Conservation (phyloP, 2,329 filamentous ascomycete species). For the Curvularia hawaiiensis region DNA sequence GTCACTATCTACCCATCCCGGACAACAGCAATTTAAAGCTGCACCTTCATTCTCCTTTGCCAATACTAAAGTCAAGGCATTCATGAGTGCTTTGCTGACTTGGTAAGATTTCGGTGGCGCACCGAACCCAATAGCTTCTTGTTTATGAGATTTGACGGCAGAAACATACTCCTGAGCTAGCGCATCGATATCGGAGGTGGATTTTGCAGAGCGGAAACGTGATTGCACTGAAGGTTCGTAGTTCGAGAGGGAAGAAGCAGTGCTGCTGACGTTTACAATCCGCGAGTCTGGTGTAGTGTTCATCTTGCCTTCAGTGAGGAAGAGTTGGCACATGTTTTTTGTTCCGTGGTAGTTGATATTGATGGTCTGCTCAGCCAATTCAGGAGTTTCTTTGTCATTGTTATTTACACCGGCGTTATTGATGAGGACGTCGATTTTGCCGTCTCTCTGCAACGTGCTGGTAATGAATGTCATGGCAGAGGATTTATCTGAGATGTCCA, state of each 20-base stretch:
- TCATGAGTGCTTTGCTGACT: constrained; percentile 31
- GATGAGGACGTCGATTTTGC: constrained; percentile 25
- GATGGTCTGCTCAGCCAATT: constrained; percentile 16
- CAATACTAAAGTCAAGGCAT: constrained; percentile 23
- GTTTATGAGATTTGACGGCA: neutral
- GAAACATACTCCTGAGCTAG: constrained; percentile 9
- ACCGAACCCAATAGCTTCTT: constrained; percentile 15
- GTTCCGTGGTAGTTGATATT: constrained; percentile 26
- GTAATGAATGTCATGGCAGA: constrained; percentile 25
- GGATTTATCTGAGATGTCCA: constrained; percentile 20
- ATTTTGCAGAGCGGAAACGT: constrained; percentile 2
- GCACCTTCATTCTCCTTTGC: constrained; percentile 14
- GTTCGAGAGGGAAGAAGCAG: constrained; percentile 13
- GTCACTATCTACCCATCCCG: constrained; percentile 30
- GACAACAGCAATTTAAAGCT: constrained; percentile 26
- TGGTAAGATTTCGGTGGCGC: constrained; percentile 24
- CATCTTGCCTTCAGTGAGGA: constrained; percentile 17
- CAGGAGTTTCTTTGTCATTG: constrained; percentile 19
- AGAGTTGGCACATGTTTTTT: constrained; percentile 21
- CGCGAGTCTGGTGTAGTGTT: constrained; percentile 8
- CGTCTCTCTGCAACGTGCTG: constrained; percentile 1
- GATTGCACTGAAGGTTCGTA: constrained; percentile 8
- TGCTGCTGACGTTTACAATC: constrained; percentile 27
- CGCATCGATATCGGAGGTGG: constrained; percentile 11
- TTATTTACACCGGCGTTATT: constrained; percentile 32